Percentiles rank a stretch among this genome's conserved stretches.
Evolutionary conservation across 208 protist species (phyloP).

Genomic region (Crithidia bombi): DNA sequence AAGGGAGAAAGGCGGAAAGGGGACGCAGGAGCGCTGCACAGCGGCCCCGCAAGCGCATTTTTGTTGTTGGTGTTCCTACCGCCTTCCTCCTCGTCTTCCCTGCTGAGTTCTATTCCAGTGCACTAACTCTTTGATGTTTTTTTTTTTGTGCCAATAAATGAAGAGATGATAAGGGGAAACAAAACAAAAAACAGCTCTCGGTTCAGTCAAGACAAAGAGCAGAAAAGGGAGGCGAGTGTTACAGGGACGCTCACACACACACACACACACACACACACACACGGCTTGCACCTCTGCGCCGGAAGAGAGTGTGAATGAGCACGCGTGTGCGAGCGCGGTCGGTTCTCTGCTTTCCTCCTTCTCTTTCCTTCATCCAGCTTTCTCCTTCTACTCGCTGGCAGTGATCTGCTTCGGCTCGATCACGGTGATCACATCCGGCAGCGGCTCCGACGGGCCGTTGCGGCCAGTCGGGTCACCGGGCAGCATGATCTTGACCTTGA

Average conservation of each 20-base stretch:
- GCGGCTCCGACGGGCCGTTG: conserved; percentile 55
- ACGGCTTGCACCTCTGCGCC: not conserved
- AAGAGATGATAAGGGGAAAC: conserved; percentile 18
- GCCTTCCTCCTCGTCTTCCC: no score
- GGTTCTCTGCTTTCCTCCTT: no score
- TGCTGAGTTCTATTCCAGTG: not conserved
- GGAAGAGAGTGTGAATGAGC: not conserved
- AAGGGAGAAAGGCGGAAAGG: not conserved
- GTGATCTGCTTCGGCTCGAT: conserved; percentile 46
- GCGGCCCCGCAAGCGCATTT: no score
- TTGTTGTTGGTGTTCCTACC: no score
- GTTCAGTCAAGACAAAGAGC: no score
- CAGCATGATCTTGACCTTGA: conserved; percentile 99
- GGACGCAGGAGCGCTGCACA: no score
- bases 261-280: not conserved
- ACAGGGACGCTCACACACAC: conserved; percentile 5
- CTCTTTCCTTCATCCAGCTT: not conserved
- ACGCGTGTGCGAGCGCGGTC: no score
- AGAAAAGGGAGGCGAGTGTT: conserved; percentile 7
- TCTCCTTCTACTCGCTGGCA: conserved; percentile 21
- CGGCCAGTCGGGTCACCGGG: conserved; percentile 90
- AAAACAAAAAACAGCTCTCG: no score
- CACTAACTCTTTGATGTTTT: not conserved
- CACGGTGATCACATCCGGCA: conserved; percentile 86
- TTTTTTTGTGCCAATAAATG: conserved; percentile 14